Evolutionary conservation across 371 early-diverging fungal species (phyloP), one percentile per base, ranked within the genome.

Genomic region (Blakeslea trispora): DNA sequence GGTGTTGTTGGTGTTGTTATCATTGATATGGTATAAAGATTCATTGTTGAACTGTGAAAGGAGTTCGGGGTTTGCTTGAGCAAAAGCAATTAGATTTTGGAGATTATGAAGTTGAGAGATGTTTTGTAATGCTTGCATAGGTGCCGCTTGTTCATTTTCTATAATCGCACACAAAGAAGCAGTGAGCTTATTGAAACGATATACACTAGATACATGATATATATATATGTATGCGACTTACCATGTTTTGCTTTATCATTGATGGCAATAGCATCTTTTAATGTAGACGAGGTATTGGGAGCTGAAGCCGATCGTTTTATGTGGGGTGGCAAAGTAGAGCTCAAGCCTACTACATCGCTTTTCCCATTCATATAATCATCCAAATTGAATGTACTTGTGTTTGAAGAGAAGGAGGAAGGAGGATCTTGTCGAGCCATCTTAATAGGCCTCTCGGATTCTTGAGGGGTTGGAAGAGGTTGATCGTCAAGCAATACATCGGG

Each of bases 31-130:
- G 39, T 15, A 59, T 18, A 59, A 37, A 7, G 59, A 42, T 24
- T 67, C 67, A 19, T 19, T 55, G 19, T 64, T 64, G 24, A 71
- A 47, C 44, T 71, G 71, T 23, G 21, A 55, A 4, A 67, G 21
- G 14, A 71, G 34, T 4, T 53, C 59, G 5, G 71, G 71, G 31
- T 64, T 67, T 3, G 71, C 43, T 58, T 71, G 71, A 8, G 71
- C 71, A n/a, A 71, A 51, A 10, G 53, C 47, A 19, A 71, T 67
- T 18, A 71, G 45, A 15, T 23, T 54, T 44, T 66, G 66, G 19
- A 69, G 45, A 19, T 51, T 66, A 37, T 64, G 71, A 3, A 69
- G 24, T 28, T 63, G 64, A 15, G 64, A 50, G 44, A 62, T 56
- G 47, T 51, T 62, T 50, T 50, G n/a, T 50, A 50, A 13, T 61